Evolutionary conservation across 2,329 filamentous ascomycete genomes (phyloP), one percentile per base, ranked within the genome.

Genomic region (Ilyonectria mors-panacis): DNA sequence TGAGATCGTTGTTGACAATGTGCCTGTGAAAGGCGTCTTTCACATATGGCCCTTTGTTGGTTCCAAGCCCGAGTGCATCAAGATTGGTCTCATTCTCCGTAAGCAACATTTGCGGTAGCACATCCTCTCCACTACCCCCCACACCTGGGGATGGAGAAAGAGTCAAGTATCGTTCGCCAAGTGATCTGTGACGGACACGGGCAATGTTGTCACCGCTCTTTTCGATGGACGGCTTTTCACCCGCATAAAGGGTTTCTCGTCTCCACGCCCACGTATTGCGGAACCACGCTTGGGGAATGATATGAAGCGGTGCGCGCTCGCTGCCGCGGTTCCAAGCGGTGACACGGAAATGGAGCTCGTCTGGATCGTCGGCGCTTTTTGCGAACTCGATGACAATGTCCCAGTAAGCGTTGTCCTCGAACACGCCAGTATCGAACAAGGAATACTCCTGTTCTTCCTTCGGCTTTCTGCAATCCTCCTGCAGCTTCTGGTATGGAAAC

Each of bases 231-330:
- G 95, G 95, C 82, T 97, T 97, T 79, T 91, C 91, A 57, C 92
- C 89, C 33, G 86, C 84, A 3, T 3, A 7, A 9, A 9, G 5
- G 13, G 89, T 79, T 77, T 97, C 93, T 69, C 92, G 88, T 26
- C 94, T 95, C 95, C 95, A 98, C 39, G 93, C 89, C 95, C 95
- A 98, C 4, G 95, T 98, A 80, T 98, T 98, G 70, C 95, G 91
- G 85, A 98, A 98, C 94, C 95, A 98, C 59, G 97, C 90, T 67
- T 98, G 95, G 10, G 95, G 95, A 50, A 98, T 85, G 76, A 98
- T 97, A 81, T 98, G 95, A 60, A 98, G 85, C 23, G 94, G 95
- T 15, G 95, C 95, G 12, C 94, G 90, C 60, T 98, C 94, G 7
- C 94, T 93, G 17, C 95, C 95, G 74, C 95, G 90, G 79, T 98